A percentile compares a stretch with the other conserved stretches of the same genome.
Conservation (phyloP, 2,329 filamentous ascomycete species). For the Clarireedia paspali region DNA sequence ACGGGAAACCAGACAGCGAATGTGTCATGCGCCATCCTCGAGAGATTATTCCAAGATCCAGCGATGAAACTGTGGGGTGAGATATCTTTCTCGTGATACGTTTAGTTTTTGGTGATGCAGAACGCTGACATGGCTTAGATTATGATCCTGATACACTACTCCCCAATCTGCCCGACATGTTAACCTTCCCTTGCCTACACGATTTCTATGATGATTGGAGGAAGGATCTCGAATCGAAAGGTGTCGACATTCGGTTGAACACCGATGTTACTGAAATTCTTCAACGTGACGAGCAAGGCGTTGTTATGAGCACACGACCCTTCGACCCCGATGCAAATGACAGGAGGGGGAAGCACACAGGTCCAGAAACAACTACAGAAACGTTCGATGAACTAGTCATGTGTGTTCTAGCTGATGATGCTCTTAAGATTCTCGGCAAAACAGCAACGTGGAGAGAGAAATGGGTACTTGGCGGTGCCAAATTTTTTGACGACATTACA, state of each 20-base stretch:
- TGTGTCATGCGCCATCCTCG: conserved; percentile 60
- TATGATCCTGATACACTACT: conserved; percentile 48
- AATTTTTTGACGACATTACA: conserved; percentile 63
- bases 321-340: conserved; percentile 42
- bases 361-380: conserved; percentile 39
- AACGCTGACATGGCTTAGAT: conserved; percentile 17
- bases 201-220: conserved; percentile 55
- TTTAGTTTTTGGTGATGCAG: too few species aligned
- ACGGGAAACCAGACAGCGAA: conserved; percentile 67
- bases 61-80: conserved; percentile 49
- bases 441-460: conserved; percentile 54
- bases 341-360: conserved; percentile 32
- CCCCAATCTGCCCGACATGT: conserved; percentile 56
- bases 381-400: conserved; percentile 59
- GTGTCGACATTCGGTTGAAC: conserved; percentile 47
- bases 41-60: conserved; percentile 49
- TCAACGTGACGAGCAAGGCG: conserved; percentile 42
- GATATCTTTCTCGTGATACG: too few species aligned
- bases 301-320: conserved; percentile 41
- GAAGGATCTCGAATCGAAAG: conserved; percentile 43
- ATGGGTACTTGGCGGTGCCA: conserved; percentile 61
- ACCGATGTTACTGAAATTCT: conserved; percentile 48
- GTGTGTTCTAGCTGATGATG: conserved; percentile 57
- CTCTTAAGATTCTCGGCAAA: conserved; percentile 50
- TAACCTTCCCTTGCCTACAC: conserved; percentile 55